These are phyloP conservation scores for Saccharum hybrid DNA, from an alignment of 202 grass and related monocot species.

Conservation along the genomic window DNA sequence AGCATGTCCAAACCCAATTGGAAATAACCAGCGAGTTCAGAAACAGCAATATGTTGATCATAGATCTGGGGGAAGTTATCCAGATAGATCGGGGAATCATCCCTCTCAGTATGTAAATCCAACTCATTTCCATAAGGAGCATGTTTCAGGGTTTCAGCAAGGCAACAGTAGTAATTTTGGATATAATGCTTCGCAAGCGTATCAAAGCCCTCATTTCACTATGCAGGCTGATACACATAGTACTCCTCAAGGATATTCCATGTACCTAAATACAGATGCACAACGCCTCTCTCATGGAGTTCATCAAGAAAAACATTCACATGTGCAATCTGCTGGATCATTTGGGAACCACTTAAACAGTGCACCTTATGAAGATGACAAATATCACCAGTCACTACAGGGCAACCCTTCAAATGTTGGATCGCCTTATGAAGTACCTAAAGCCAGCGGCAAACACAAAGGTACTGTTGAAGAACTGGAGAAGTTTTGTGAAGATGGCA, in stretches of 20 bases:
- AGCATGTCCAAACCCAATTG: conserved; percentile 44
- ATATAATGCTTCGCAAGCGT: conserved; percentile 42
- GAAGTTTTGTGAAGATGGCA: conserved; percentile 70
- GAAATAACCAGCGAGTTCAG: conserved; percentile 48
- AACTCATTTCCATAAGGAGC: conserved; percentile 38
- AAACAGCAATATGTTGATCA: conserved; percentile 42
- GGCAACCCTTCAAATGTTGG: conserved; percentile 24
- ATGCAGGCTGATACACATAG: conserved; percentile 32
- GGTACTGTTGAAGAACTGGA: conserved; percentile 86
- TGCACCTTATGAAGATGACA: conserved; percentile 44
- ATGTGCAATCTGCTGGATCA: too few relatives aligned
- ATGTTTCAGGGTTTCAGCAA: conserved; percentile 49
- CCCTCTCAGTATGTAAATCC: conserved; percentile 43
- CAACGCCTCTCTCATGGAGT: too few relatives aligned
- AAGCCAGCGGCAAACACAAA: conserved; percentile 37
- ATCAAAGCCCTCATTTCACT: conserved; percentile 48
- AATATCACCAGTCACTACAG: conserved; percentile 28
- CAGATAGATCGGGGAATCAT: conserved; percentile 31
- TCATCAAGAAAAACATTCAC: too few relatives aligned
- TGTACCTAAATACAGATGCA: conserved; percentile 44
- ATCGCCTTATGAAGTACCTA: conserved; percentile 42
- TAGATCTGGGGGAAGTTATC: conserved; percentile 35
- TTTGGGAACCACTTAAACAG: too few relatives aligned
- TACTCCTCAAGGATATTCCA: conserved; percentile 44
- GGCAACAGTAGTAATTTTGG: conserved; percentile 42